phyloP scores from a whole-genome alignment of 352 stramenopile species.

The Phytophthora pinifolia region DNA sequence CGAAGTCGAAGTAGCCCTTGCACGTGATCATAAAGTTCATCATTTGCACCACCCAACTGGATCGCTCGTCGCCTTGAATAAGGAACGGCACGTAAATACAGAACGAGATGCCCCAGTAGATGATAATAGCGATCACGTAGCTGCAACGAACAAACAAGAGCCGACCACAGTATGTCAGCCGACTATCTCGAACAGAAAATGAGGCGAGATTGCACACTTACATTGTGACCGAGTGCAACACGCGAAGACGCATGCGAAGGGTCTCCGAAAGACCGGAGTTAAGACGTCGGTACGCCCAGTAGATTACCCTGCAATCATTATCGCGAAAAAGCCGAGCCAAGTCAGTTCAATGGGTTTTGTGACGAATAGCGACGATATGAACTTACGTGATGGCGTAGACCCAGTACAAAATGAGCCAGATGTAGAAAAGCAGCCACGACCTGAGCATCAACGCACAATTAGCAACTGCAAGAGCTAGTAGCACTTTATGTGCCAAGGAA shows the following conservation, averaged over 20 bases:
- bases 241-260: slow-evolving; percentile 79
- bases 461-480: background rate
- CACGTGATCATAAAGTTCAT: slow-evolving; percentile 92
- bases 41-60: slow-evolving; percentile 60
- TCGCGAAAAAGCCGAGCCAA: background rate
- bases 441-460: slow-evolving; percentile 22
- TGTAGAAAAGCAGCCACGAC: slow-evolving; percentile 86
- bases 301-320: slow-evolving; percentile 58
- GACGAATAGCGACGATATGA: background rate
- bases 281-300: slow-evolving; percentile 79
- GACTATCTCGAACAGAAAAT: background rate
- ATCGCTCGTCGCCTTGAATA: slow-evolving; percentile 52
- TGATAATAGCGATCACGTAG: slow-evolving; percentile 91
- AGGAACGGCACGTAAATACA: slow-evolving; percentile 86
- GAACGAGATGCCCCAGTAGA: slow-evolving; percentile 89
- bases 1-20: slow-evolving; percentile 90
- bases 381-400: slow-evolving; percentile 78
- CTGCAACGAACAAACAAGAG: slow-evolving; percentile 23
- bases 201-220: slow-evolving; percentile 34
- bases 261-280: slow-evolving; percentile 85
- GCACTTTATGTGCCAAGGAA: background rate
- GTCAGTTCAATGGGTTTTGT: slow-evolving; percentile 1
- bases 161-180: slow-evolving; percentile 4
- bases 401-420: slow-evolving; percentile 88
- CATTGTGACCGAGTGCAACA: slow-evolving; percentile 88